These are phyloP conservation scores for Podospora conica DNA, from an alignment of 495 filamentous ascomycete species.

Conservation along the genomic window DNA sequence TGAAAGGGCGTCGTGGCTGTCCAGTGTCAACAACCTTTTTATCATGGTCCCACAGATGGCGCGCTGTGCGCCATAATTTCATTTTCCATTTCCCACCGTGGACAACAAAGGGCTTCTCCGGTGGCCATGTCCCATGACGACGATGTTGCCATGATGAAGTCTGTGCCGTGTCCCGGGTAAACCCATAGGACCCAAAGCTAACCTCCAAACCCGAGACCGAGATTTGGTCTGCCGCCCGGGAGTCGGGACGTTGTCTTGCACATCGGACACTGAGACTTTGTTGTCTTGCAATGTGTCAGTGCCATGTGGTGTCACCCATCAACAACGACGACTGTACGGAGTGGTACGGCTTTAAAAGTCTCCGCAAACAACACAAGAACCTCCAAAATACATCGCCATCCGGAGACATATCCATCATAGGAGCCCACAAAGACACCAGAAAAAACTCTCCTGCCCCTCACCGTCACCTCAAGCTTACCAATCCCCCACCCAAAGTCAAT, in stretches of 20 bases:
- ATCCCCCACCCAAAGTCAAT: background rate
- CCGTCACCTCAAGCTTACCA: background rate
- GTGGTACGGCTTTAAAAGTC: background rate
- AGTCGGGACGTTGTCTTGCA: background rate
- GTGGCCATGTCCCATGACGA: background rate
- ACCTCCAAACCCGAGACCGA: no score
- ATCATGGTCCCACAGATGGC: no score
- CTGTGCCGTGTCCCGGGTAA: background rate
- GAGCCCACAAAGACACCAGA: no score
- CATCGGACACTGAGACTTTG: background rate
- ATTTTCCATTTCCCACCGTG: background rate
- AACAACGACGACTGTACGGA: no score
- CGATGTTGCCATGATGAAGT: background rate
- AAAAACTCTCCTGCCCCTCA: no score
- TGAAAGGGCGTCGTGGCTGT: no score
- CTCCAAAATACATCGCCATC: background rate
- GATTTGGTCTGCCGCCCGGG: background rate
- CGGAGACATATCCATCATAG: background rate
- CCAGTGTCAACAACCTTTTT: background rate
- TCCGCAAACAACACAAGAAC: no score
- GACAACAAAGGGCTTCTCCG: background rate
- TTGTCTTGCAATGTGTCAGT: background rate
- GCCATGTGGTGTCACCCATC: background rate
- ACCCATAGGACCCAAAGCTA: no score
- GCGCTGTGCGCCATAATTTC: no score